phyloP scores from a whole-genome alignment of 805 yeast species.

The Wickerhamomyces ciferrii region DNA sequence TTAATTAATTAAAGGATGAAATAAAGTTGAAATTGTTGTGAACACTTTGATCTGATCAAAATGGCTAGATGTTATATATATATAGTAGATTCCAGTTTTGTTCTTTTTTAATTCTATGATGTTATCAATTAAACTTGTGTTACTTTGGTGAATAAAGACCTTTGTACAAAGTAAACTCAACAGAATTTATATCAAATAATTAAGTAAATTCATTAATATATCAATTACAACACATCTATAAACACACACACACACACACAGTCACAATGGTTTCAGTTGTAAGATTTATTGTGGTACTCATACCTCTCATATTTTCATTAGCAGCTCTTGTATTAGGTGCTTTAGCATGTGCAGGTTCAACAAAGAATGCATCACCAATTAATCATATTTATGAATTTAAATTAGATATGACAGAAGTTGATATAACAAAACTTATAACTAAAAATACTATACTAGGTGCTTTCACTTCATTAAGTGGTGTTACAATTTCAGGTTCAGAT shows the following conservation, averaged over 20 bases:
- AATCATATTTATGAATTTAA: conserved; percentile 40
- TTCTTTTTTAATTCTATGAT: too few species aligned
- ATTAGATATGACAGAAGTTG: conserved; percentile 32
- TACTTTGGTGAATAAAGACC: too few species aligned
- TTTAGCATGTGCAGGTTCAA: conserved; percentile 45
- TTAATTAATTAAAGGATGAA: neutral
- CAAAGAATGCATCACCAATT: conserved; percentile 33
- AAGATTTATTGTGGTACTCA: conserved; percentile 11
- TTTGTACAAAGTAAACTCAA: too few species aligned
- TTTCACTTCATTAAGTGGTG: conserved; percentile 9
- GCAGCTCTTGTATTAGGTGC: conserved; percentile 39
- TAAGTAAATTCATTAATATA: too few species aligned
- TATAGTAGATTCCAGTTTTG: too few species aligned
- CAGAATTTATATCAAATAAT: too few species aligned
- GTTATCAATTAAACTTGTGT: too few species aligned
- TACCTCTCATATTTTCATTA: conserved; percentile 24
- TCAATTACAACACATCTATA: too few species aligned
- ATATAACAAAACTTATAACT: conserved; percentile 9
- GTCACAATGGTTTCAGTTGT: conserved; percentile 4
- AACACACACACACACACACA: neutral
- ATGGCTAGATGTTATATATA: too few species aligned
- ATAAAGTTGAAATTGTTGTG: neutral
- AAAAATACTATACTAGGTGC: conserved; percentile 9
- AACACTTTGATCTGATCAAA: neutral
- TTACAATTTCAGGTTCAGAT: conserved; percentile 9